Evolutionary conservation across 73 alveolate species (phyloP), one percentile per base, ranked within the genome.

Genomic region (Uronychia binucleata): DNA sequence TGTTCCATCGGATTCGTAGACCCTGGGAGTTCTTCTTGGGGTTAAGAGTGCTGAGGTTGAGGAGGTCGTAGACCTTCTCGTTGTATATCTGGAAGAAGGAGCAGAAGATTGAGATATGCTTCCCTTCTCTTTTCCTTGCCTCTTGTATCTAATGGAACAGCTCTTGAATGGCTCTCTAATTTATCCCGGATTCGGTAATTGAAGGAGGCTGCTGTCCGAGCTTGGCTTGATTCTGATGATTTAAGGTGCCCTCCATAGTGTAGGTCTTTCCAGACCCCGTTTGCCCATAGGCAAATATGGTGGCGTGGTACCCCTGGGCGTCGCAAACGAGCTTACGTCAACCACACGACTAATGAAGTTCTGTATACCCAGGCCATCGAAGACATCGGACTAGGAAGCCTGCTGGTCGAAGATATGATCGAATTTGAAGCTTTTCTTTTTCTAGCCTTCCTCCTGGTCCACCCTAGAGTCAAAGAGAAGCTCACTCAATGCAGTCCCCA

Each of bases 1-100:
- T 84, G 77, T 89, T 93, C 95, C 94, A 88, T 81, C 97, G 93
- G 58, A 95, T 79, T 80, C 90, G 77, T 34, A 93, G 89, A 25
- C 96, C 95, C 29, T 58, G 30, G 28, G 75, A 30, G 77, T 77
- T 77, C 27, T 30, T 79, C 28, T 75, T 27, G 26, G 77, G 67
- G 29, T 77, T 30, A 33, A 83, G 31, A 30, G 80, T 32, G 34
- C 74, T 75, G 32, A 34, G 86, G 74, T 88, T 88, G 32, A 88
- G 79, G 35, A 91, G 75, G 74, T 91, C 96, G 60, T 91, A 87
- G 1, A 91, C 87, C 34, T 83, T 60, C 82, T 91, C 96, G 57
- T 82, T 87, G 82, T 91, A 91, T 19, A 91, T 82, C 81, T 91
- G 86, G 31, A 91, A 58, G 80, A 87, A 85, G 0, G 93, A 86